Evolutionary conservation across 139 green algal genomes (phyloP), one percentile per base, ranked within the genome.

Genomic region (Desmodesmus armatus): DNA sequence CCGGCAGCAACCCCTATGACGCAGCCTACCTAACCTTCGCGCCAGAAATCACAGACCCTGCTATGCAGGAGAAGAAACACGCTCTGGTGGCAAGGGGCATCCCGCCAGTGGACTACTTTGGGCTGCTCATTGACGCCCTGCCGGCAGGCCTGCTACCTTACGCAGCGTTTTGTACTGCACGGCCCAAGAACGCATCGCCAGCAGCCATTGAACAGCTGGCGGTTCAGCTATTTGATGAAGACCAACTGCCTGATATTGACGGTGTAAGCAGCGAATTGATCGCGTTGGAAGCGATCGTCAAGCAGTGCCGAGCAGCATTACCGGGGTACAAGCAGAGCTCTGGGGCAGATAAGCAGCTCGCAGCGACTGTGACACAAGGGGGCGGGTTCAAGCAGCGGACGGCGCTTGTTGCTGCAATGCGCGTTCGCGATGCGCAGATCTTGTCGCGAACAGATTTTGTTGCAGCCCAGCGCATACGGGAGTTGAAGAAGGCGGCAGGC

Each of bases 1-100:
- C 85, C 0, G 86, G 83, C 31, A 74, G 35, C 76, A 97, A 96
- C 83, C 87, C 89, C 0, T 63, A 93, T 41, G 92, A 96, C 39
- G 86, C 84, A 21, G 91, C 85, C 15, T 62, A 84, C 37, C 65
- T 96, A 23, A 15, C 43, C 0, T 49, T 95, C 44, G 41, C 41
- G 1, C 43, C 93, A 15, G 2, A 9, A 27, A 23, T 3, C 35
- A 23, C 29, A 13, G 49, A 70, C 67, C 29, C 13, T 17, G 58
- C 55, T 3, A 15, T 75, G 25, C 49, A 76, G 35, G 73, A n/a
- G 27, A 94, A 96, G 70, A 41, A 87, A 27, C 60, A 43, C 15
- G 84, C 84, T 5, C 67, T 95, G 47, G 60, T 41, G 35, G 31
- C 41, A 17, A 63, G 39, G 13, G 81, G 77, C n/a, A 51, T 87